Percentiles rank a stretch among this genome's conserved stretches.
phyloP scores from a whole-genome alignment of 305 asterid genomes.

The Solanum hybrid region DNA sequence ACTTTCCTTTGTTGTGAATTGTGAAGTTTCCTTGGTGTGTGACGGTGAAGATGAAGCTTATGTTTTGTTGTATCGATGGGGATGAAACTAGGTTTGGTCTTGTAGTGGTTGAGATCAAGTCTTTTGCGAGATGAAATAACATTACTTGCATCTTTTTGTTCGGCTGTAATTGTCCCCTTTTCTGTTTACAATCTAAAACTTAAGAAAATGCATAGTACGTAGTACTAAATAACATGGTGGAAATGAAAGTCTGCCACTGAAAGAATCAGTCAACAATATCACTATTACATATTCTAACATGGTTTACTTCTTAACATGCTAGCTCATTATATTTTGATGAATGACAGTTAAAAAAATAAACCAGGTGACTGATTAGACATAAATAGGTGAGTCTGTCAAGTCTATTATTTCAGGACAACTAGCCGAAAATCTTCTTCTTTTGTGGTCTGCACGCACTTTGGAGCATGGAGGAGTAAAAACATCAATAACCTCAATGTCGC shows the following conservation, averaged over 20 bases:
- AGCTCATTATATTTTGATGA: background rate
- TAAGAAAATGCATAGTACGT: background rate
- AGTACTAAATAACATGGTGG: background rate
- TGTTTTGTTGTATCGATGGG: background rate
- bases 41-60: background rate
- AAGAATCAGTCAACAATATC: background rate
- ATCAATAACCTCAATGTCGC: conserved; percentile 55
- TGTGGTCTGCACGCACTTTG: conserved; percentile 19
- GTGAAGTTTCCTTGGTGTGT: background rate
- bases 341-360: background rate
- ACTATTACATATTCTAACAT: background rate
- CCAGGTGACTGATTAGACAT: conserved; percentile 13
- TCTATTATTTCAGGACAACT: conserved; percentile 55
- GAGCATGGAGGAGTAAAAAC: conserved; percentile 61
- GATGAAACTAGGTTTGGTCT: background rate
- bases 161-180: background rate
- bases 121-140: background rate
- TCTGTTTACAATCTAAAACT: background rate
- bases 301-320: background rate
- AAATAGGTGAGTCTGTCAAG: conserved; percentile 71
- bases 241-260: background rate
- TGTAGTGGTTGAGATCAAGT: background rate
- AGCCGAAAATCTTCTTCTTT: conserved; percentile 39
- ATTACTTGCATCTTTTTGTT: background rate
- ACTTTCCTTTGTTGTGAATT: background rate